Evolutionary conservation across 2,329 filamentous ascomycete genomes (phyloP).

Genomic region (Aspergillus flavus): DNA sequence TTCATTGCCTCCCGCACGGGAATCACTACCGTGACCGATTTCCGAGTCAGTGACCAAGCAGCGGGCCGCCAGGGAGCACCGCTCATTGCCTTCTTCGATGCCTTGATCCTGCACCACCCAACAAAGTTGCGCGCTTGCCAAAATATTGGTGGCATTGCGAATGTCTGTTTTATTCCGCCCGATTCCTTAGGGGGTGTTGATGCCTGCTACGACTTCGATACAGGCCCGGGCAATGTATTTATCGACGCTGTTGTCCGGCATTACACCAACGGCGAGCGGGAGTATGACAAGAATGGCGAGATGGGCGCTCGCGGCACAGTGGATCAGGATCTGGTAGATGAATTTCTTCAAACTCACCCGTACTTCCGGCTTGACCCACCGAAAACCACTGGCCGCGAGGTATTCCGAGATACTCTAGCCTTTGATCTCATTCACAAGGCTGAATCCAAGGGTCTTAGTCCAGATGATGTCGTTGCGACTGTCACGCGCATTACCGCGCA

Average conservation of each 20-base stretch:
- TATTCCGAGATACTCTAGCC: conserved; percentile 22
- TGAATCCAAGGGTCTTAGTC: too few relatives aligned
- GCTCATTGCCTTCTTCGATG: conserved; percentile 61
- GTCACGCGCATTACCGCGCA: too few relatives aligned
- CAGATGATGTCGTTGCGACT: too few relatives aligned
- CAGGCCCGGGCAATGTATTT: too few relatives aligned
- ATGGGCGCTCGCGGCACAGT: conserved; percentile 55
- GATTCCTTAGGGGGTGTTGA: conserved; percentile 12
- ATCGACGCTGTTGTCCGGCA: too few relatives aligned
- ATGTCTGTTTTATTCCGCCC: conserved; percentile 62
- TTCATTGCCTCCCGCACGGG: conserved; percentile 59
- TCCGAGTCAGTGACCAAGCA: conserved; percentile 59
- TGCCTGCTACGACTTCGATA: too few relatives aligned
- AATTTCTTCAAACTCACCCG: conserved; percentile 50
- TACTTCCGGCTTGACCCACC: conserved; percentile 57
- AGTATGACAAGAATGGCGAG: conserved; percentile 56
- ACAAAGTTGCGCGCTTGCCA: conserved; percentile 61
- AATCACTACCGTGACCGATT: conserved; percentile 62
- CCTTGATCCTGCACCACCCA: conserved; percentile 58
- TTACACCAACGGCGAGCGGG: conserved; percentile 17
- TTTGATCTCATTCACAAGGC: too few relatives aligned
- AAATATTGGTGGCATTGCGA: conserved; percentile 64
- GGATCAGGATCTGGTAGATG: conserved; percentile 55
- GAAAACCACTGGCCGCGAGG: conserved; percentile 62
- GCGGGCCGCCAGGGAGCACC: conserved; percentile 59